Evolutionary conservation across 768 basidiomycete species (phyloP), one percentile per base, ranked within the genome.

Genomic region (Hypsizygus marmoreus): DNA sequence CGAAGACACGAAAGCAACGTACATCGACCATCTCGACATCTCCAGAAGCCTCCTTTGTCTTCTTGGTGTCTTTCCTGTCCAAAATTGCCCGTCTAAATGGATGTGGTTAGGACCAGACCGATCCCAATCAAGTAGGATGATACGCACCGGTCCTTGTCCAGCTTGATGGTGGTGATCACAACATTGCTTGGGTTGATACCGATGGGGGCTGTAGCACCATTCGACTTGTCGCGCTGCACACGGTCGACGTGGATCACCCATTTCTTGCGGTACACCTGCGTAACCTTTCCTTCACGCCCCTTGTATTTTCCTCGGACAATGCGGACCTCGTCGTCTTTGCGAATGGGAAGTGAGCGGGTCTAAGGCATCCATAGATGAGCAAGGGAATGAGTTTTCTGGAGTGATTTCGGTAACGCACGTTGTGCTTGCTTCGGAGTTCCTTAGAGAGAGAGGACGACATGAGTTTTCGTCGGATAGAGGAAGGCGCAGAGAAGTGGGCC

Each of bases 181-280:
- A 97, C 93, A 67, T 97, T 98, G 76, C 88, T 91, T 47, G 95
- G 94, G 79, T 95, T 88, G 59, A 99, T 84, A 57, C 94, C 93
- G 60, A 99, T 94, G 61, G 90, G 90, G 48, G 88, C 83, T 44
- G 93, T 84, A 49, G 94, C 87, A 55, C 97, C 95, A 66, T 95
- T 97, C 55, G 92, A 91, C 74, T 97, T 97, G 78, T 99, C 95
- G 57, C 93, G 84, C 70, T 89, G 86, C 45, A 99, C 93, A 66
- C 95, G 91, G 73, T 99, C 95, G 65, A 99, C 90, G 73, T 97
- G 88, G 70, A 99, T 88, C 44, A 97, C 91, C 90, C 91, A 98
- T 72, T 95, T 95, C 86, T 95, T 95, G 69, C 95, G 89, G 81
- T 95, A 95, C 55, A 97, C 95, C 73, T 94, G 88, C 49, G 91